Base-by-base conservation (phyloP, 1,139 yeast genomes). In the Kodamaea fungicola region DNA sequence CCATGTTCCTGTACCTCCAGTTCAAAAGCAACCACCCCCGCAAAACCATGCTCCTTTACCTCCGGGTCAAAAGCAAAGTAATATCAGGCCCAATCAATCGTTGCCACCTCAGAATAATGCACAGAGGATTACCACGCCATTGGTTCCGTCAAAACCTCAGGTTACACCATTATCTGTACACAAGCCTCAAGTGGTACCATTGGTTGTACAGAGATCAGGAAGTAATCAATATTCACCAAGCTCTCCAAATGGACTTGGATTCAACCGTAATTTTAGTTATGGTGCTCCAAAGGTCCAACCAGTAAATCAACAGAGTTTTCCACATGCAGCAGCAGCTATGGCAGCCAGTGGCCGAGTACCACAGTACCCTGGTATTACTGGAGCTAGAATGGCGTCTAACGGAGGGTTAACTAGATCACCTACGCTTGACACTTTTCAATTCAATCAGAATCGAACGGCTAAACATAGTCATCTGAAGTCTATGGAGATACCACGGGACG, bases 301-400 rank as follows among this genome's bases (percentile, higher is more conserved):
- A 26, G 28, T 13, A 26, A 10, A 10, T 3, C 12, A 13, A 13
- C 33, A 35, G 5, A 28, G 37, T 35, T 37, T 43, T 35, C 12
- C 44, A 7, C 47, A 41, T 21, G 49, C 49, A 4, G 50, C 50
- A 6, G 51, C 50, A 8, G 47, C 49, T 4, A 30, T 33, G 33
- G 42, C 42, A 8, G 39, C 36, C 3, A 32, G 27, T 21, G 34
- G 34, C 8, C 26, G 26, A 3, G 10, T 4, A n/a, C 9, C 10
- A n/a, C 26, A 8, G 26, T n/a, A 23, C 9, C 26, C 26, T 8
- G 19, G 19, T 4, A 5, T 16, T 5, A 5, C 5, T 16, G 19
- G 19, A 16, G 19, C 19, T 16, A 16, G 19, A 5, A 16, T 16
- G 19, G 5, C 3, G 3, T 16, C 19, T 16, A 31, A 31, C 22